Evolutionary conservation across 129 eudicot species (phyloP).

Genomic region (Artemisia tridentata): DNA sequence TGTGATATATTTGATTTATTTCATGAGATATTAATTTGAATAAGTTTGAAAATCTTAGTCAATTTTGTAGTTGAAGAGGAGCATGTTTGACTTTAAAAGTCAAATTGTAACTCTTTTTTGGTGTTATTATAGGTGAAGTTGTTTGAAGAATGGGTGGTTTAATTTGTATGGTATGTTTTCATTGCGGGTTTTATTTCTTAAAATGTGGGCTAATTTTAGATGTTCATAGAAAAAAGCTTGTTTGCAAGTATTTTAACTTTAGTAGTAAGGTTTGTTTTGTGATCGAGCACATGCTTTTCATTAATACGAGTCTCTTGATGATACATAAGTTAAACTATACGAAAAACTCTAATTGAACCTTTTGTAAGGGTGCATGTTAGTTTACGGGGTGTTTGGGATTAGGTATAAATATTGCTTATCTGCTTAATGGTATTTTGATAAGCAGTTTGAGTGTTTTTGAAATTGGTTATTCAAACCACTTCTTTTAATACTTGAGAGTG

Average conservation of each 20-base stretch:
- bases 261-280: neutral
- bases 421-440: too few species aligned
- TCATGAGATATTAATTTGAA: neutral
- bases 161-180: neutral
- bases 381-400: too few species aligned
- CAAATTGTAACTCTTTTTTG: constrained; percentile 1
- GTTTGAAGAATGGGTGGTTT: constrained; percentile 19
- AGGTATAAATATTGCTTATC: too few species aligned
- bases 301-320: too few species aligned
- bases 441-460: too few species aligned
- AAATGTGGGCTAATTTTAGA: neutral
- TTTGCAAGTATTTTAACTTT: neutral
- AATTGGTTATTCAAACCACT: too few species aligned
- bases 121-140: neutral
- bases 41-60: neutral
- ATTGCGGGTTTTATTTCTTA: neutral
- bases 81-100: constrained; percentile 18
- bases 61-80: constrained; percentile 19
- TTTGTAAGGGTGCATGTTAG: too few species aligned
- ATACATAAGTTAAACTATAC: too few species aligned
- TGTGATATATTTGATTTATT: neutral
- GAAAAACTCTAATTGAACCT: too few species aligned
- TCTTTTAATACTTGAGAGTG: too few species aligned
- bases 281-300: neutral
- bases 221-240: neutral